phyloP scores from a whole-genome alignment of 305 asterid genomes.

The Fraxinus dipetala region DNA sequence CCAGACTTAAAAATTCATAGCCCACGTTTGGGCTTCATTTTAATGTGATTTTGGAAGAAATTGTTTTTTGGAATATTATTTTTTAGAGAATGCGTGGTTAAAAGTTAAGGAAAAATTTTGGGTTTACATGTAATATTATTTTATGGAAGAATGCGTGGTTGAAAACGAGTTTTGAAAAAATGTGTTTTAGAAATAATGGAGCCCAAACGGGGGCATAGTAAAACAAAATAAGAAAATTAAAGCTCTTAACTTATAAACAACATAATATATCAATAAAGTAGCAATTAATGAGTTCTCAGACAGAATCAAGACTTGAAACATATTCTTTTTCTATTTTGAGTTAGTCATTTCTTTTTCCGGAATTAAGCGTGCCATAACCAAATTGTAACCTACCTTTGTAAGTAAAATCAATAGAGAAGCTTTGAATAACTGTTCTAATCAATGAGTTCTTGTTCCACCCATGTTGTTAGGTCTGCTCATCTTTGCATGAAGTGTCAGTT shows the following conservation, averaged over 20 bases:
- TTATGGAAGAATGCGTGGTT: too few species aligned
- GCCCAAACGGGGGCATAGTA: too few species aligned
- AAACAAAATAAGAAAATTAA: background rate
- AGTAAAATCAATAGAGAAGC: background rate
- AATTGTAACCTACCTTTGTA: background rate
- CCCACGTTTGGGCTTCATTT: too few species aligned
- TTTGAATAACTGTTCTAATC: background rate
- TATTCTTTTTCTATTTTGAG: background rate
- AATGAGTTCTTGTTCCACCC: background rate
- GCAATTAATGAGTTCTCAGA: background rate
- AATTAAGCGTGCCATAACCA: background rate
- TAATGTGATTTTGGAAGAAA: too few species aligned
- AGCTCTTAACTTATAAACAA: background rate
- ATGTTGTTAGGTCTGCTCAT: background rate
- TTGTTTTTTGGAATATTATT: too few species aligned
- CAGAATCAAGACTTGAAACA: background rate
- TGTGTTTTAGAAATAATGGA: too few species aligned
- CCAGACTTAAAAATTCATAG: background rate
- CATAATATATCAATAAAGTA: background rate
- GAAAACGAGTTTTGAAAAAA: too few species aligned
- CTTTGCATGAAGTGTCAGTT: background rate
- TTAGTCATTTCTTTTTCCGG: background rate
- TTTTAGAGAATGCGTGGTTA: too few species aligned
- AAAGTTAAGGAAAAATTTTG: too few species aligned
- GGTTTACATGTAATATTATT: too few species aligned